phyloP scores from a whole-genome alignment of 768 basidiomycete species.

The Sutorius australiensis region DNA sequence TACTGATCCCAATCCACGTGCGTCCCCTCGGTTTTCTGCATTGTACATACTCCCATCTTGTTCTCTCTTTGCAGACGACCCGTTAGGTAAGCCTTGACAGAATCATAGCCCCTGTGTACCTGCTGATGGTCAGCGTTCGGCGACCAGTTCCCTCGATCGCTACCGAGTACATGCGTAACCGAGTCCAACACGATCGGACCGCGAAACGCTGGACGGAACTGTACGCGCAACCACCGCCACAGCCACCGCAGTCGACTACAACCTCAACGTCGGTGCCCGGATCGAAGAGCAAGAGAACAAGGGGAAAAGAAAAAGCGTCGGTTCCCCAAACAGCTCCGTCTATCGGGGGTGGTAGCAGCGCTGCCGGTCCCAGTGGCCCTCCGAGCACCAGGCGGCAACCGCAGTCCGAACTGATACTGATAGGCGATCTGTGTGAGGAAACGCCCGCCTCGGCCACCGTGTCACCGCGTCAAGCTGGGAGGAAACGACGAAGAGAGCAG shows the following conservation, averaged over 20 bases:
- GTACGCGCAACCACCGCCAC: conserved; percentile 53
- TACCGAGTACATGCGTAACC: conserved; percentile 60
- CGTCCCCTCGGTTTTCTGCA: conserved; percentile 27
- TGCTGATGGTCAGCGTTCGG: neutral
- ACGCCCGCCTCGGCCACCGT: conserved; percentile 1
- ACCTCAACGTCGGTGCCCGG: conserved; percentile 7
- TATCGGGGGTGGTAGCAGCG: neutral
- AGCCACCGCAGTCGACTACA: conserved; percentile 15
- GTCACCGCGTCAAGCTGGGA: conserved; percentile 13
- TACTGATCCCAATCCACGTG: conserved; percentile 92
- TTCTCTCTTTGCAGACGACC: conserved; percentile 49
- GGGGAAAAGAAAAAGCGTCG: conserved; percentile 36
- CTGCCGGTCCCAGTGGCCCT: conserved; percentile 12
- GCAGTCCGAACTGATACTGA: conserved; percentile 22
- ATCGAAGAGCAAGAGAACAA: conserved; percentile 21
- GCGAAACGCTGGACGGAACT: conserved; percentile 76
- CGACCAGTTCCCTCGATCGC: conserved; percentile 65
- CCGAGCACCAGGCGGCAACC: conserved; percentile 14
- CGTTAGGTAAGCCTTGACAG: conserved; percentile 47
- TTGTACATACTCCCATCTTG: conserved; percentile 7
- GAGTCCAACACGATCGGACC: conserved; percentile 68
- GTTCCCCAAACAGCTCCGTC: conserved; percentile 2
- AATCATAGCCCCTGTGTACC: neutral
- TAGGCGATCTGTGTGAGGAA: conserved; percentile 34
- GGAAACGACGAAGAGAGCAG: conserved; percentile 36